A percentile compares a stretch with the other conserved stretches of the same genome.
phyloP scores from a whole-genome alignment of 2,329 filamentous ascomycete genomes.

The Arthrobotrys conoides region DNA sequence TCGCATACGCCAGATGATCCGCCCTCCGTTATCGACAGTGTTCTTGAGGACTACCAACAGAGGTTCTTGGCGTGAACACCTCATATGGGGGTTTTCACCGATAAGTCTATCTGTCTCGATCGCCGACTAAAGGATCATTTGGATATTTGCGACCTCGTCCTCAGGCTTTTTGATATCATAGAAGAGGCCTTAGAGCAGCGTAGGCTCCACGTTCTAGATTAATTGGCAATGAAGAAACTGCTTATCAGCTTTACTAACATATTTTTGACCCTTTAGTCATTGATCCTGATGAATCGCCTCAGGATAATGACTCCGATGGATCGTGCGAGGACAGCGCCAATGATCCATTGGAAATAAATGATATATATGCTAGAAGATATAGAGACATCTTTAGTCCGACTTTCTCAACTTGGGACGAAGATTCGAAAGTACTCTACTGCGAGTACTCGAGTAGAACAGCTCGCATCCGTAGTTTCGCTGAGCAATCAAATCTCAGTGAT shows the following conservation, averaged over 20 bases:
- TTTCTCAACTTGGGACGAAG: neutral
- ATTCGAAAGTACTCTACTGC: constrained; percentile 3
- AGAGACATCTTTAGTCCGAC: neutral
- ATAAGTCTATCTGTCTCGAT: constrained; percentile 10
- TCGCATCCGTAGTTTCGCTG: neutral
- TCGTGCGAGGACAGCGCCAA: neutral
- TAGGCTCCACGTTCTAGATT: neutral
- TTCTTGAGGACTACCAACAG: neutral
- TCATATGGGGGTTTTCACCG: constrained; percentile 21
- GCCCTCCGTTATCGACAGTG: neutral
- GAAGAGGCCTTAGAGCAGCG: neutral
- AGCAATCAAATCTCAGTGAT: neutral
- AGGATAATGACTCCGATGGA: no score
- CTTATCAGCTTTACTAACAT: no score
- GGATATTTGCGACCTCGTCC: constrained; percentile 8
- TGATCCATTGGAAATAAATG: neutral
- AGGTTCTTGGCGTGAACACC: neutral
- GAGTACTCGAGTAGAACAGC: neutral
- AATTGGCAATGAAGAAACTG: no score
- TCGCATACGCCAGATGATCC: neutral
- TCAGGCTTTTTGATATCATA: constrained; percentile 4
- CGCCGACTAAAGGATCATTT: neutral
- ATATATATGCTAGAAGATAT: neutral
- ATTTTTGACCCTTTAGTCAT: neutral
- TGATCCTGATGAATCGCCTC: no score